Base-by-base conservation (phyloP, 805 yeast species). In the Priceomyces melissophilus region DNA sequence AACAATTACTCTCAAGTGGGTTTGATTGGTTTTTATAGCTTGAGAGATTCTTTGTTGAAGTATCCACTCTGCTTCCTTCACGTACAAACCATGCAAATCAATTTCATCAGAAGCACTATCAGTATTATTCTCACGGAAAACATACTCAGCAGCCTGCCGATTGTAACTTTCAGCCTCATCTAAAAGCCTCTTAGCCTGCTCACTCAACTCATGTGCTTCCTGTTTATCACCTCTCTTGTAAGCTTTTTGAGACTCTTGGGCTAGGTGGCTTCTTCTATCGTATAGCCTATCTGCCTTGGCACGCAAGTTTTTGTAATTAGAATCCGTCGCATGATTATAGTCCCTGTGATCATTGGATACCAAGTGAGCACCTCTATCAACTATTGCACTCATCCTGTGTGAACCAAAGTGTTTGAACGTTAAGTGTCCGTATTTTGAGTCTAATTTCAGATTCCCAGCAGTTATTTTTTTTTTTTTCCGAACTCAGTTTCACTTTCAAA, bases 41-140 rank as follows among this genome's bases (percentile, higher is more conserved):
- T 79, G 80, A n/a, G 74, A 72, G 37, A 91, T 75, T 43, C 98
- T 73, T 45, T 76, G 79, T 50, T 83, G 86, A 48, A 91, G 69
- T 38, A 84, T 78, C 57, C 79, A 84, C 45, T 79, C 78, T 6
- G 97, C 96, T 65, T 91, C 99, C 58, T 82, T 84, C 13, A 91
- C 95, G 52, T 73, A 90, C 25, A 91, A 67, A 0, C 99, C 99
- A 61, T 91, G 99, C 39, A 91, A 71, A 65, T 91, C 98, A 47
- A 91, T 88, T 62, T 91, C 98, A 60, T 87, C 84, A 16, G 73
- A 72, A 26, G 76, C 81, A n/a, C 91, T 82, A 55, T 90, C 97
- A 30, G 87, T 78, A 57, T 91, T 91, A 61, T 91, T 91, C 49
- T 85, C 90, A 32, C 82, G 69, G 60, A 91, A 91, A 1, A 87